Evolutionary conservation across 2,329 filamentous ascomycete genomes (phyloP).

Genomic region (Hawksworthiomyces lignivorus): DNA sequence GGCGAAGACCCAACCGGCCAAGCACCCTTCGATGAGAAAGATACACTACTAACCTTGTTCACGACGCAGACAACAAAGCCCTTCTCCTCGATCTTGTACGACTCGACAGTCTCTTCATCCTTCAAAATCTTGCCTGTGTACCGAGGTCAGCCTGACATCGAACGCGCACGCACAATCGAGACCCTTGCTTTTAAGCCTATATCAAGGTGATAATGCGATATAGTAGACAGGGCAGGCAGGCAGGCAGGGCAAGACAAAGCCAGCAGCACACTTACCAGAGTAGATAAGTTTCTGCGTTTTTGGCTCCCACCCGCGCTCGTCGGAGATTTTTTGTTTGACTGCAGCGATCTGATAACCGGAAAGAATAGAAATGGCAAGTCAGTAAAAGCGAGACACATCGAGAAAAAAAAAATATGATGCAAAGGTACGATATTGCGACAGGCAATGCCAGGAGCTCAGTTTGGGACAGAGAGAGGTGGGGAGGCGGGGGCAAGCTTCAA

Average conservation of each 20-base stretch:
- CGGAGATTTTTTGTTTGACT: conserved; percentile 86
- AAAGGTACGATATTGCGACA: too few species aligned
- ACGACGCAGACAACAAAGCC: conserved; percentile 99
- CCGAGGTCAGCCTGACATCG: conserved; percentile 24
- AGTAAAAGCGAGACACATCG: too few species aligned
- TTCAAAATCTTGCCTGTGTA: conserved; percentile 87
- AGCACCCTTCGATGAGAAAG: neutral
- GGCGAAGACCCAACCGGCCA: conserved; percentile 9
- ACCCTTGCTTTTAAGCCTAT: too few species aligned
- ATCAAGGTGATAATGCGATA: too few species aligned
- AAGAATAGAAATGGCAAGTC: conserved; percentile 14
- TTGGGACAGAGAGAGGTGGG: too few species aligned
- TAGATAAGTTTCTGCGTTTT: conserved; percentile 95
- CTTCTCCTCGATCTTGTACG: conserved; percentile 98
- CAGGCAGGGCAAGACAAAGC: neutral
- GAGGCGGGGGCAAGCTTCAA: too few species aligned
- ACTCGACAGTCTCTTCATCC: conserved; percentile 93
- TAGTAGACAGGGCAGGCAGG: too few species aligned
- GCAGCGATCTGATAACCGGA: conserved; percentile 59
- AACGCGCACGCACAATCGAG: too few species aligned
- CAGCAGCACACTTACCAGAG: conserved; percentile 59
- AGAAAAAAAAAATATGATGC: too few species aligned
- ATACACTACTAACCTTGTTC: conserved; percentile 63
- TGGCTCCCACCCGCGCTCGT: conserved; percentile 90
- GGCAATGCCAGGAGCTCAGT: too few species aligned